Conservation (phyloP, 768 basidiomycete species). For the Leccinum subtestaceum region DNA sequence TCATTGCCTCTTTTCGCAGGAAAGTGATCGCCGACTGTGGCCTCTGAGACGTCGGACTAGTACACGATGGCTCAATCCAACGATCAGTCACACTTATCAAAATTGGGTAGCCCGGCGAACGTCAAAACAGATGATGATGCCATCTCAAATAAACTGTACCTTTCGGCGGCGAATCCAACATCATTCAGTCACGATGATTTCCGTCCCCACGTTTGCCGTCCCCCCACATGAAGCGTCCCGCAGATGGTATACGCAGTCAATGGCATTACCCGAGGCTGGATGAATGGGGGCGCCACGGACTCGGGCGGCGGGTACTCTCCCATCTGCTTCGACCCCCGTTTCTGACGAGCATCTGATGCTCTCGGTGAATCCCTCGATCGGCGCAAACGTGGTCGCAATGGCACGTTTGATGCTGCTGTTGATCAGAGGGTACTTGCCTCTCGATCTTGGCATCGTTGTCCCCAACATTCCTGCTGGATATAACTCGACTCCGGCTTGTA, state of each 20-base stretch:
- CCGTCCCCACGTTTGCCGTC: too few species aligned
- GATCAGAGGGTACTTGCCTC: slow-evolving; percentile 6
- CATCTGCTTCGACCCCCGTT: slow-evolving; percentile 38
- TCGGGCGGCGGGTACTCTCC: not conserved
- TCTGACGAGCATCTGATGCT: slow-evolving; percentile 53
- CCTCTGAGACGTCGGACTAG: not conserved
- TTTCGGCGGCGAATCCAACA: too few species aligned
- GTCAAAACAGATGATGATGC: slow-evolving; percentile 40
- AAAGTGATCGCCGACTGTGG: slow-evolving; percentile 45
- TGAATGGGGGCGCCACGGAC: not conserved
- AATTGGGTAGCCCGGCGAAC: slow-evolving; percentile 29
- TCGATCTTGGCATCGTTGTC: slow-evolving; percentile 43
- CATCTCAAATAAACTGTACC: too few species aligned
- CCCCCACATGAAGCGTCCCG: too few species aligned
- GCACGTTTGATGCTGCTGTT: slow-evolving; percentile 51
- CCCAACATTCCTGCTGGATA: slow-evolving; percentile 45
- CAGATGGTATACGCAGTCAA: not conserved
- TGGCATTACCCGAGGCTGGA: not conserved
- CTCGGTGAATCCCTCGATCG: slow-evolving; percentile 45
- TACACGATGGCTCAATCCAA: not conserved
- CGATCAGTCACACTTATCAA: slow-evolving; percentile 20
- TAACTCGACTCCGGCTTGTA: slow-evolving; percentile 37
- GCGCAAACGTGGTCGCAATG: slow-evolving; percentile 41
- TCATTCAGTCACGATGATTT: too few species aligned
- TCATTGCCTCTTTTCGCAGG: slow-evolving; percentile 59